Percentiles rank a stretch among this genome's conserved stretches.
Conservation (phyloP, 73 alveolate genomes). For the Urostyla sp. region DNA sequence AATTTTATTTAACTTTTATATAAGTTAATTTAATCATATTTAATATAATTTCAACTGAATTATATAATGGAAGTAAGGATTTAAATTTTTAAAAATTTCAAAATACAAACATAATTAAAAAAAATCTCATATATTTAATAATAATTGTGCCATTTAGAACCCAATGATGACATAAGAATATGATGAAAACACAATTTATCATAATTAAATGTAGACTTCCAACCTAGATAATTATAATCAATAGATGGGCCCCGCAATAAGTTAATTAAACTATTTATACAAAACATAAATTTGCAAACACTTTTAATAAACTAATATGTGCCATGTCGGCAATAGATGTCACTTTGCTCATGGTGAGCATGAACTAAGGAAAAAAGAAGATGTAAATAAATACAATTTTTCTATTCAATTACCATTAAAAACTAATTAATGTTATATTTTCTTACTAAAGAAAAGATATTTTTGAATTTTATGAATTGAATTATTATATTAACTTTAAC, state of each 20-base stretch:
- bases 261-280: constrained; percentile 39
- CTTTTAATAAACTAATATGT: constrained; percentile 59
- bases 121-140: not conserved
- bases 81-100: not conserved
- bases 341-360: constrained; percentile 85
- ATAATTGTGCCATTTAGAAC: no score
- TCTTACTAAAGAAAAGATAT: no score
- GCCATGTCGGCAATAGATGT: constrained; percentile 82
- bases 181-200: not conserved
- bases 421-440: no score
- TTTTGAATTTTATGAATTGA: not conserved
- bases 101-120: not conserved
- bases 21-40: no score
- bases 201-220: not conserved
- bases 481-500: not conserved
- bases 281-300: constrained; percentile 84
- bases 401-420: no score
- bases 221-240: not conserved
- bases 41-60: no score
- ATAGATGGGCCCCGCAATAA: constrained; percentile 6
- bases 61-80: constrained; percentile 53
- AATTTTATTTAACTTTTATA: no score
- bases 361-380: constrained; percentile 73
- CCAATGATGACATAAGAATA: no score
- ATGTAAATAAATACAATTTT: constrained; percentile 60